Conservation (phyloP, 306 rosid genomes). For the Hippophae rhamnoides region DNA sequence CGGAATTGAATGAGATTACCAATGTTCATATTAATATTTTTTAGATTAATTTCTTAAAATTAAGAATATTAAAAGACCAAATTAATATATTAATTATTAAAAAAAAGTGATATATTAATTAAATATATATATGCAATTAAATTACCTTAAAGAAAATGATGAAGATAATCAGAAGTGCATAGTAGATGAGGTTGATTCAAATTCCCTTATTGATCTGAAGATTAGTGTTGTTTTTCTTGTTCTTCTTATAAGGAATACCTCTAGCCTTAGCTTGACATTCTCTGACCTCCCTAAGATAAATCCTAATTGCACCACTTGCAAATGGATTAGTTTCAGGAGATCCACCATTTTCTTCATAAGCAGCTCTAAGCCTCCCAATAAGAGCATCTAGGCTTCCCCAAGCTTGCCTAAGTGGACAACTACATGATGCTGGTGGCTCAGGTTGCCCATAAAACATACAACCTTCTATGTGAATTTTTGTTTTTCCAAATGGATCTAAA, state of each 20-base stretch:
- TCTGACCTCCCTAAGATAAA: constrained; percentile 76
- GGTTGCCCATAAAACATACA: constrained; percentile 93
- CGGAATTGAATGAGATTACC: too few relatives aligned
- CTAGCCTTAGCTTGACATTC: constrained; percentile 93
- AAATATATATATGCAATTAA: too few relatives aligned
- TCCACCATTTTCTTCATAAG: constrained; percentile 95
- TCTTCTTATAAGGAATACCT: constrained; percentile 92
- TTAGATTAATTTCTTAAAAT: too few relatives aligned
- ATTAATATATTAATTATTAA: too few relatives aligned
- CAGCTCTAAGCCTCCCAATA: constrained; percentile 87
- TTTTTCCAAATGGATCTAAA: constrained; percentile 89
- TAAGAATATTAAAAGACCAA: too few relatives aligned
- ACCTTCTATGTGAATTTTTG: constrained; percentile 82
- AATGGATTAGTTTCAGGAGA: constrained; percentile 68
- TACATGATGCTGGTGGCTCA: constrained; percentile 89
- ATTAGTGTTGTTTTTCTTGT: constrained; percentile 48
- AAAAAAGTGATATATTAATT: too few relatives aligned
- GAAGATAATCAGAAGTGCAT: constrained; percentile 38
- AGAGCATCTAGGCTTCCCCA: constrained; percentile 98
- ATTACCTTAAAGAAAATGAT: constrained; percentile 4
- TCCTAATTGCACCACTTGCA: constrained; percentile 68
- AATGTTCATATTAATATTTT: too few relatives aligned
- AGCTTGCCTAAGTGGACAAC: constrained; percentile 85
- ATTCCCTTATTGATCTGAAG: constrained; percentile 24
- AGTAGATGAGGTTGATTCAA: constrained; percentile 29